Base-by-base conservation (phyloP, 495 filamentous ascomycete species). In the Pseudotulostoma volvatum region DNA sequence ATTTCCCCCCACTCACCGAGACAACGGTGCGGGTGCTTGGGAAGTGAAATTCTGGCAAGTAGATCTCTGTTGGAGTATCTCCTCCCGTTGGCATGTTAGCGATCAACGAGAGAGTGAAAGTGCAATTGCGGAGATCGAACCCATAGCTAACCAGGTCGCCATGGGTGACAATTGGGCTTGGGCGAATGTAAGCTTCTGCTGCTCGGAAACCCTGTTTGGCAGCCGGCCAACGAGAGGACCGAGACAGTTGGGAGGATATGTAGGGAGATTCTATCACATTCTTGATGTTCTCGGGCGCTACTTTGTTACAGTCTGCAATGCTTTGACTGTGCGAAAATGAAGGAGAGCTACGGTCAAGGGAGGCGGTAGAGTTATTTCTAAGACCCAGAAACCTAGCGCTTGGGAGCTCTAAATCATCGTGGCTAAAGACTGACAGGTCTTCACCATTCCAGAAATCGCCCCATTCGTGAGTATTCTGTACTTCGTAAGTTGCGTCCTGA, bases 371-470 rank as follows among this genome's bases (percentile, higher is more conserved):
- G 3, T 41, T 41, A 20, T 36, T 50, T 18, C 40, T 33, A 14
- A 55, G 49, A 7, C 52, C 43, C n/a, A 48, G 18, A 37, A 19
- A 47, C 39, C 41, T 49, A 15, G 47, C 60, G 51, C 43, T 64
- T 59, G 54, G 68, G 0, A 93, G 64, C 17, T 76, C 68, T 16
- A 70, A 70, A 51, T 97, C 90, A 45, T 97, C 86, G 2, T 66
- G 42, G 0, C 84, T 93, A 50, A 73, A 81, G 23, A 97, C 92
- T 5, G 84, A 93, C 13, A 97, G 63, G 59, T 97, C 90, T 48
- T 97, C 90, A 19, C 90, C 90, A 44, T 97, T 96, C 90, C 90
- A 97, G 33, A 84, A 76, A 50, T 97, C 90, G 23, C 90, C 92
- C 66, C 81, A 81, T 50, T 79, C 66, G 47, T 97, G 90, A 39